Conservation (phyloP, 306 rosid genomes). For the Rosa rugosa region DNA sequence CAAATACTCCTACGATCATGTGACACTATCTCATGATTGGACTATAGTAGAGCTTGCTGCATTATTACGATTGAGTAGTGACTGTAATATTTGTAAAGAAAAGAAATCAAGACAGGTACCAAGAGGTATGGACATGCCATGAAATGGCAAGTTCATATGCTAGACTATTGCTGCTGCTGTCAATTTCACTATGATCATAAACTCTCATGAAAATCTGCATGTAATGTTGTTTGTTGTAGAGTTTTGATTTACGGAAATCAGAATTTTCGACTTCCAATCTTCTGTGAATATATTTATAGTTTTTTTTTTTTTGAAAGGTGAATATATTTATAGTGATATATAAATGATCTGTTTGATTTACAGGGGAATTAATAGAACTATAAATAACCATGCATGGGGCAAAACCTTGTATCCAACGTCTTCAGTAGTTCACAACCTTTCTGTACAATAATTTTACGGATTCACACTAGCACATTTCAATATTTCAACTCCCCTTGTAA, state of each 20-base stretch:
- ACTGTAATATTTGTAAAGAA: not conserved
- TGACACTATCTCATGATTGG: not conserved
- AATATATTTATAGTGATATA: not conserved
- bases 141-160: not conserved
- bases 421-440: conserved; percentile 1
- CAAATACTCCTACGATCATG: not conserved
- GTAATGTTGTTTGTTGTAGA: not conserved
- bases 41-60: not conserved
- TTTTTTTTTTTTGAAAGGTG: no score
- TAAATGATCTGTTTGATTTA: not conserved
- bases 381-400: not conserved
- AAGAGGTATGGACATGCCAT: not conserved
- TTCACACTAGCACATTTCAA: not conserved
- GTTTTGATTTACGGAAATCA: not conserved
- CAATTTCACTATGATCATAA: not conserved
- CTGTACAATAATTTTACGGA: not conserved
- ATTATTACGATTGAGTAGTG: not conserved
- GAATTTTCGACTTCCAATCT: not conserved
- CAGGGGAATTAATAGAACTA: not conserved
- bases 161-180: not conserved
- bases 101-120: not conserved
- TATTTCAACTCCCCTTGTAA: not conserved
- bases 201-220: not conserved
- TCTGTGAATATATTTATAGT: not conserved
- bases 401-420: not conserved